Evolutionary conservation across 257 asterid species (phyloP), one percentile per base, ranked within the genome.

Genomic region (Haberlea rhodopensis): DNA sequence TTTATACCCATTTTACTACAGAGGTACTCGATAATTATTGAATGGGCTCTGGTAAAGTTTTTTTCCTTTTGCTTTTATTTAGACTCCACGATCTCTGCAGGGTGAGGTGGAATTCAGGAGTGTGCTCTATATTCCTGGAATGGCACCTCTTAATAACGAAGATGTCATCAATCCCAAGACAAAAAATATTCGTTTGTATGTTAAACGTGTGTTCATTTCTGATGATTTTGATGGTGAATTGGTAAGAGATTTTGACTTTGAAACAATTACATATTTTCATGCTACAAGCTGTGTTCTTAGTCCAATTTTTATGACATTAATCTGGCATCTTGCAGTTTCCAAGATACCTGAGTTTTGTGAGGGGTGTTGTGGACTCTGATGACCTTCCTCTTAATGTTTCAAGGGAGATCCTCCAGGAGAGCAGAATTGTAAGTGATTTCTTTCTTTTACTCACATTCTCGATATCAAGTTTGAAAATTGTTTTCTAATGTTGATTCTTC

Each of bases 91-190:
- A 62, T 57, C 67, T 72, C 6, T 77, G 78, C 80, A 94, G 99
- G 99, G 99, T 62, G 99, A 94, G 85, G 97, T 94, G 74, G 99
- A 94, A 78, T 94, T 94, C 65, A 86, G 99, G 80, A 86, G 99
- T 75, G 89, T 94, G 52, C 85, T 90, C 19, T 94, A 90, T 49
- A 83, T 90, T 63, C 99, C 97, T 78, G 99, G 99, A 48, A 94
- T 94, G 97, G 95, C 97, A 34, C 99, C 99, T 66, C 89, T 94
- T 61, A 94, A 82, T 76, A 94, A 94, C 51, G 99, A 94, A 79
- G 99, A 94, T 7, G 96, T 94, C 32, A 64, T 94, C 70, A 94
- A 86, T 72, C 90, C 99, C 56, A 94, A 94, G 87, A 90, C 99
- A 1, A 90, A 94, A 75, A 94, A 94, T 72, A 90, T 94, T 28